Evolutionary conservation across 768 basidiomycete genomes (phyloP), one percentile per base, ranked within the genome.

Genomic region (Boletellus emodensis): DNA sequence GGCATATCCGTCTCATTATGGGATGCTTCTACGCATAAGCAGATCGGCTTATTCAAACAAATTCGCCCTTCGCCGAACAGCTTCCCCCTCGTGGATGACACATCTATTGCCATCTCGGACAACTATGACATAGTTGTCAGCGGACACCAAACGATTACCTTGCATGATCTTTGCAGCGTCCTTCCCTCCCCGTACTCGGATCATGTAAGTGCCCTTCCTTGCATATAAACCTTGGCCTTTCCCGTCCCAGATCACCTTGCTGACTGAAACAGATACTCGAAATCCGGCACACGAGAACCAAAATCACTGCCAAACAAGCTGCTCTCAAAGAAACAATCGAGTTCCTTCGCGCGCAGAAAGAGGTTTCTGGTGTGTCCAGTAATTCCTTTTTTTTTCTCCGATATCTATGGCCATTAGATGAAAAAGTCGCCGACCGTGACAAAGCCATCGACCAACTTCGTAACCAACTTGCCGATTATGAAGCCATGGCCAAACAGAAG

Each of bases 11-110:
- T 56, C n/a, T n/a, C n/a, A n/a, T n/a, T n/a, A n/a, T n/a, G n/a
- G n/a, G n/a, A n/a, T n/a, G n/a, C n/a, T n/a, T n/a, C n/a, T n/a
- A n/a, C n/a, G n/a, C n/a, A n/a, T n/a, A n/a, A n/a, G n/a, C n/a
- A n/a, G n/a, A n/a, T 22, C 50, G 53, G 55, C 48, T 55, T 12
- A 37, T 32, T 10, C 24, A 40, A 49, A 11, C 22, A 30, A 35
- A 46, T 55, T 2, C 52, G 53, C 24, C 8, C 26, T 28, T 28
- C 8, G 8, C 26, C 26, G 26, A 2, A 18, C 13, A 30, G 49
- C 7, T 15, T 22, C 18, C 47, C 49, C 20, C 11, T 17, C 1
- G 12, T 5, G 8, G 1, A 8, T 1, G 4, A 44, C 13, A 14
- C 7, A 12, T 43, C 17, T 8, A 44, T 56, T 17, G 40, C 44